A percentile compares a stretch with the other conserved stretches of the same genome.
These are phyloP conservation scores for Cunninghamia lanceolata DNA, from an alignment of 75 land plant species.

Conservation along the genomic window DNA sequence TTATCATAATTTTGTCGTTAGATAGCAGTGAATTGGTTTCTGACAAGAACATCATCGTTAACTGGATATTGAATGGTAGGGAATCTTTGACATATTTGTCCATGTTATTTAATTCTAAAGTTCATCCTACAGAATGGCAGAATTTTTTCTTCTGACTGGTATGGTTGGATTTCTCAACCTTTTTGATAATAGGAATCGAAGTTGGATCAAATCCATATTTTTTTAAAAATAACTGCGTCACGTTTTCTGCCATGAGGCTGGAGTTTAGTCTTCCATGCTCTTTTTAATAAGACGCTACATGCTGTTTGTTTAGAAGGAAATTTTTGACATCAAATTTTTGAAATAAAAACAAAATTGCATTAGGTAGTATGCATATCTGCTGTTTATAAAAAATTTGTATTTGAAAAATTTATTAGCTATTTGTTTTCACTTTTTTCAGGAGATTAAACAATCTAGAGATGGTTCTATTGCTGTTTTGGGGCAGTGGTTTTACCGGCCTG, in stretches of 20 bases:
- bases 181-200: neutral
- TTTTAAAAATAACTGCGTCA: neutral
- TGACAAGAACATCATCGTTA: neutral
- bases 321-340: neutral
- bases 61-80: neutral
- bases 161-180: neutral
- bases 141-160: neutral
- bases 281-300: neutral
- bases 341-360: neutral
- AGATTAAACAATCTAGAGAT: slow-evolving; percentile 8
- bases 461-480: slow-evolving; percentile 37
- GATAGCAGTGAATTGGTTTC: neutral
- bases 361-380: neutral
- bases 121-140: neutral
- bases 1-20: neutral
- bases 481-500: too few species aligned
- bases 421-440: slow-evolving; percentile 30
- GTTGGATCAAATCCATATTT: neutral
- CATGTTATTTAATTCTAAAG: neutral
- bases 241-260: neutral
- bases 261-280: neutral
- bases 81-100: neutral
- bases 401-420: neutral
- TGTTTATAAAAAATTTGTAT: neutral
- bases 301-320: neutral